Evolutionary conservation across 306 rosid species (phyloP).

Genomic region (Neltuma alba): DNA sequence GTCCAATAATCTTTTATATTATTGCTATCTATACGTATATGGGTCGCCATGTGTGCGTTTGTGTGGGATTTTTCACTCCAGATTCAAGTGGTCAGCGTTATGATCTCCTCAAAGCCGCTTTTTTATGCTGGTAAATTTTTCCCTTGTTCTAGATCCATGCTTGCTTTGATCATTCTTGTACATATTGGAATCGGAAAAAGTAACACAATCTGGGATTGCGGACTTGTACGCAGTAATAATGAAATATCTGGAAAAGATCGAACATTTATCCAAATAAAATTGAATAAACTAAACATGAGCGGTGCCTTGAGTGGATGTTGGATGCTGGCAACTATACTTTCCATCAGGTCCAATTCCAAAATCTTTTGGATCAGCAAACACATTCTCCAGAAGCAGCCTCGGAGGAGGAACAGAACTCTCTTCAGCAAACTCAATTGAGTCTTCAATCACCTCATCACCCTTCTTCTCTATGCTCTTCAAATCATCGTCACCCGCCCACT

Average conservation of each 20-base stretch:
- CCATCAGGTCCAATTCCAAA: constrained; percentile 98
- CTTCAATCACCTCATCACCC: constrained; percentile 81
- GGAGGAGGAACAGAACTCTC: constrained; percentile 80
- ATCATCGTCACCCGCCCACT: constrained; percentile 70
- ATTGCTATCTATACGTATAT: background rate
- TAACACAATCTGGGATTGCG: no score
- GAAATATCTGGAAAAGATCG: no score
- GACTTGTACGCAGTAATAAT: no score
- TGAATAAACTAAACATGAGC: constrained; percentile 71
- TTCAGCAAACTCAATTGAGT: constrained; percentile 85
- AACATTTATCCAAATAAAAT: no score
- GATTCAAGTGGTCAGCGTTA: background rate
- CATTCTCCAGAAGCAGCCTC: constrained; percentile 91
- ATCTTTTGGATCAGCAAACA: constrained; percentile 89
- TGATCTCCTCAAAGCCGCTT: no score
- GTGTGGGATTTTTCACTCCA: background rate
- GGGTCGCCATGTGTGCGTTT: background rate
- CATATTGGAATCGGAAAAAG: no score
- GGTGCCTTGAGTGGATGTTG: constrained; percentile 89
- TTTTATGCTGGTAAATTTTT: no score
- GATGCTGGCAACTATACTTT: constrained; percentile 80
- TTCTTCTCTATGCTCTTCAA: constrained; percentile 79
- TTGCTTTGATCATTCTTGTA: no score
- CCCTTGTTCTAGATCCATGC: no score
- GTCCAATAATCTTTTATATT: background rate